Evolutionary conservation across 805 yeast species (phyloP).

Genomic region (Metschnikowia peoriensis): DNA sequence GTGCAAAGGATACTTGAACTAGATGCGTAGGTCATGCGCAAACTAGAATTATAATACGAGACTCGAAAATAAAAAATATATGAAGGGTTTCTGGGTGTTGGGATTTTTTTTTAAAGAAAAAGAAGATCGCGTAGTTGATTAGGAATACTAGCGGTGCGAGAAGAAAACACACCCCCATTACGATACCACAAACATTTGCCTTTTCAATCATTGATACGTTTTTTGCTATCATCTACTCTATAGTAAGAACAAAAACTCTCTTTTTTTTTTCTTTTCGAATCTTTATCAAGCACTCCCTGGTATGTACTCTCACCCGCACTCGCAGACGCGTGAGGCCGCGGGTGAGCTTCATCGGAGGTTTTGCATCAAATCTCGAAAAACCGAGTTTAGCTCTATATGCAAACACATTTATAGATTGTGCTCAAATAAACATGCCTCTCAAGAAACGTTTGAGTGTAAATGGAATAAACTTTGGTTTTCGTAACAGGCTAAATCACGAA

Average conservation of each 20-base stretch:
- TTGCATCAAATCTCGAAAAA: not conserved
- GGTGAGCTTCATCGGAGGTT: not conserved
- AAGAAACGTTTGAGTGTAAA: not conserved
- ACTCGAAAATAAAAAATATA: not conserved
- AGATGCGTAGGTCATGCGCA: not conserved
- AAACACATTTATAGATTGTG: not conserved
- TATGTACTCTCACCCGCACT: not conserved
- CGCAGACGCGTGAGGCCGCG: slow-evolving; percentile 5
- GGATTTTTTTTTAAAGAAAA: too few species aligned
- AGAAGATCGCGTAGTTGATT: too few species aligned
- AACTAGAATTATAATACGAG: too few species aligned
- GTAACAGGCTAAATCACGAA: not conserved
- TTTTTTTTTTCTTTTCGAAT: too few species aligned
- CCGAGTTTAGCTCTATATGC: not conserved
- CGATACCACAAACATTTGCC: too few species aligned
- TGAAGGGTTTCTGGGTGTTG: too few species aligned
- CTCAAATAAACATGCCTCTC: not conserved
- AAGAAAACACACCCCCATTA: too few species aligned
- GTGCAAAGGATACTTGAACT: slow-evolving; percentile 90
- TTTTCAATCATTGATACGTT: too few species aligned
- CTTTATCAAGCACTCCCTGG: not conserved
- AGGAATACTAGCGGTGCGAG: too few species aligned
- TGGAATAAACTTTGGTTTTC: not conserved
- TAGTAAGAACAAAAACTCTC: too few species aligned
- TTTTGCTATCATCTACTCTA: too few species aligned